Evolutionary conservation across 2,329 filamentous ascomycete genomes (phyloP), one percentile per base, ranked within the genome.

Genomic region (Neonectria hederae): DNA sequence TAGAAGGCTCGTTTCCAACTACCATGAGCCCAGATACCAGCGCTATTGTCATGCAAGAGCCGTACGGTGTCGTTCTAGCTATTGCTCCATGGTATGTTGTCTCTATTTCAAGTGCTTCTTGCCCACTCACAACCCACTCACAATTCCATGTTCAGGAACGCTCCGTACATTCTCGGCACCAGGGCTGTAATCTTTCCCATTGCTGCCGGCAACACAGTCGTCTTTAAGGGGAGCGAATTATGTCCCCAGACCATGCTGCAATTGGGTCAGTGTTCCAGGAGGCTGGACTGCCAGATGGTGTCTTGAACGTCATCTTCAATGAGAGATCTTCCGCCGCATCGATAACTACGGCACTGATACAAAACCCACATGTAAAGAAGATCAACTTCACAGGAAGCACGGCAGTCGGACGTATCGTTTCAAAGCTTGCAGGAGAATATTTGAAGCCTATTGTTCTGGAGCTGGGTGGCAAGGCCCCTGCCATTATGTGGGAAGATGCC

Each of bases 331-430:
- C 91, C 69, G 93, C 92, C 0, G 83, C 89, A 0, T 82, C 84
- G 13, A 82, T 95, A 32, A 94, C 92, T 0, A 84, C 84, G 28
- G 81, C 87, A 1, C 77, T 96, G 30, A 92, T 97, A 68, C 85
- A 87, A 52, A 83, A 92, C 72, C 86, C 87, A 0, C 82, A 83
- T 0, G 81, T 97, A 61, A 90, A 89, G 76, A 97, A 97, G 81
- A 84, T 97, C 76, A 96, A 93, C 80, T 97, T 97, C 78, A 97
- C 93, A 0, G 93, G 93, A 35, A 91, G 87, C 72, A 94, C 92
- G 0, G 77, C 77, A 0, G 90, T 96, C 0, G 93, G 93, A 1
- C 85, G 88, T 32, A 90, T 93, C 74, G 88, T 97, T 62, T 91
- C 88, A 10, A 82, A 84, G 21, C 83, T 87, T 9, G 91, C 91